Base-by-base conservation (phyloP, 495 filamentous ascomycete species). In the Penicillium silybi region DNA sequence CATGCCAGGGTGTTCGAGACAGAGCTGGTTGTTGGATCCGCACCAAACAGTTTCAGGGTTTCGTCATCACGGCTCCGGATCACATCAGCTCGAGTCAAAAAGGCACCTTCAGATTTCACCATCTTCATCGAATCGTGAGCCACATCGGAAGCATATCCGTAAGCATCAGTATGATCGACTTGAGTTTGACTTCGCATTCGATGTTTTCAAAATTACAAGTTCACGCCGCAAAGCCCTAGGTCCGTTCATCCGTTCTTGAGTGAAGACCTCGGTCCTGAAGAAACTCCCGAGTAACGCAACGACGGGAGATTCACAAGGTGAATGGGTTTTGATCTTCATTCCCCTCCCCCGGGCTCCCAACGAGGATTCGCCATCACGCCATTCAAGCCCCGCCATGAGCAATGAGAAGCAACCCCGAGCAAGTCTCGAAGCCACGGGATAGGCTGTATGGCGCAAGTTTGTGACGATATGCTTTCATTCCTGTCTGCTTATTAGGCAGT, bases 331-430 rank as follows among this genome's bases (percentile, higher is more conserved):
- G 35, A 50, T 50, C 44, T 56, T 42, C 43, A 13, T 50, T 49
- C 32, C 37, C 43, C 42, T 50, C 39, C 45, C 25, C 47, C 20
- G 15, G 44, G 9, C 27, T 32, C 15, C 49, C 39, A 50, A 51
- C 32, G 37, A 53, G 39, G 38, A 25, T 6, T 43, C 38, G 32
- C 35, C 46, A 70, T 67, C 70, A 72, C 70, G 68, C 58, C 67
- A 73, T 73, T 38, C 26, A 13, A 48, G 55, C 68, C 67, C 70
- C 70, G 67, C 68, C 56, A 65, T 70, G 61, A 59, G 65, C 68
- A 69, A 73, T 66, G 46, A 27, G 10, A 38, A 51, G 41, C 15
- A 23, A 39, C 47, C 40, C 16, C 26, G 5, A 29, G 40, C 42
- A 22, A 25, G 16, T 27, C 40, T 44, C 35, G 34, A 20, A n/a